Evolutionary conservation across 805 yeast species (phyloP).

Genomic region (Metschnikowia amazonensis): DNA sequence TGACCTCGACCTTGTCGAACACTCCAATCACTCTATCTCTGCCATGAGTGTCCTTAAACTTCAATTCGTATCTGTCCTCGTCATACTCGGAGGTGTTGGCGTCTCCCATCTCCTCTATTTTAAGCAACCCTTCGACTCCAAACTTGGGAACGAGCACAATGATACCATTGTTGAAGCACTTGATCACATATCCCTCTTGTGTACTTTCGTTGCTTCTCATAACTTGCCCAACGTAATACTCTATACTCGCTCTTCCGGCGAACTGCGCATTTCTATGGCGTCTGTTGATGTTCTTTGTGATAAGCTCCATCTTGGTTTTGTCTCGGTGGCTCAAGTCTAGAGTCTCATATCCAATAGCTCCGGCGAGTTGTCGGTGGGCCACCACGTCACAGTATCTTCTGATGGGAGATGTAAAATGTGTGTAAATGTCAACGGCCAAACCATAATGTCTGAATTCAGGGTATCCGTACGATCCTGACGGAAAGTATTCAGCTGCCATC

Average conservation of each 20-base stretch:
- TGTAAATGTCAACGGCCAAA: conserved; percentile 92
- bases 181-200: conserved; percentile 88
- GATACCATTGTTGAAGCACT: conserved; percentile 90
- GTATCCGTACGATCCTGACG: conserved; percentile 84
- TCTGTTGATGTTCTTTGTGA: conserved; percentile 84
- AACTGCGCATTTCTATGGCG: conserved; percentile 98
- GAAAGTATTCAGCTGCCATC: conserved; percentile 98
- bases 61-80: conserved; percentile 72
- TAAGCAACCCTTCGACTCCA: conserved; percentile 92
- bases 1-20: conserved; percentile 82
- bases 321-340: conserved; percentile 80
- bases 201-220: conserved; percentile 77
- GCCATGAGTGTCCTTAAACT: conserved; percentile 49
- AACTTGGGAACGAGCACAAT: conserved; percentile 93
- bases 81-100: conserved; percentile 60
- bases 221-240: conserved; percentile 96
- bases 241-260: conserved; percentile 98
- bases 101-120: conserved; percentile 70
- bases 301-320: conserved; percentile 81
- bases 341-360: conserved; percentile 93
- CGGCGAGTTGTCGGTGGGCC: conserved; percentile 95
- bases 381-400: conserved; percentile 97
- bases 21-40: conserved; percentile 53
- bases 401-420: conserved; percentile 98
- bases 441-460: conserved; percentile 96